Evolutionary conservation across 2,329 filamentous ascomycete genomes (phyloP).

Genomic region (Ophiocordyceps polyrhachis-furcata): DNA sequence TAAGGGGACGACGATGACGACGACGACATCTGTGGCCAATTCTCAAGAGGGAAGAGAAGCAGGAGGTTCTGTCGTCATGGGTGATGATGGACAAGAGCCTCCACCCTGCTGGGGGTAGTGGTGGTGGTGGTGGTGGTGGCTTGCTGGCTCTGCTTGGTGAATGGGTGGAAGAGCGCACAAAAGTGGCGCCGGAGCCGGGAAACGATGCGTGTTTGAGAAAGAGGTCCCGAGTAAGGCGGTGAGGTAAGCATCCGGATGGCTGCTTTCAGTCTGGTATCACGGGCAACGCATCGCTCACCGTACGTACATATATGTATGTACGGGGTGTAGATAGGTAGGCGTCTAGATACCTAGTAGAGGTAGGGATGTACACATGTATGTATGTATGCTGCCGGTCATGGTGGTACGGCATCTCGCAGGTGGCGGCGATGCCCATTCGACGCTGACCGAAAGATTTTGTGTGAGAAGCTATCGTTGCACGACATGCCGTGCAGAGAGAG

Average conservation of each 20-base stretch:
- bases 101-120: too few species aligned
- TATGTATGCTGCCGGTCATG: neutral
- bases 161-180: neutral
- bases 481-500: too few species aligned
- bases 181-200: too few species aligned
- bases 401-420: too few species aligned
- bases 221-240: too few species aligned
- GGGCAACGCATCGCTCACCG: neutral
- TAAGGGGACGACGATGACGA: conserved; percentile 16
- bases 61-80: neutral
- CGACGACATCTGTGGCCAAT: neutral
- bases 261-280: neutral
- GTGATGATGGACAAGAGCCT: too few species aligned
- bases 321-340: neutral
- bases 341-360: too few species aligned
- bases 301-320: neutral
- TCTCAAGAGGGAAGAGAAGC: neutral
- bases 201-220: too few species aligned
- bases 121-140: too few species aligned
- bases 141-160: too few species aligned
- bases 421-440: neutral
- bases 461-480: too few species aligned
- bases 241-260: too few species aligned
- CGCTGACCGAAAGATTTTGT: neutral
- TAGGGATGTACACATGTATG: neutral